These are phyloP conservation scores for Eucalyptus erythrocorys DNA, from an alignment of 345 rosid genomes.

Conservation along the genomic window DNA sequence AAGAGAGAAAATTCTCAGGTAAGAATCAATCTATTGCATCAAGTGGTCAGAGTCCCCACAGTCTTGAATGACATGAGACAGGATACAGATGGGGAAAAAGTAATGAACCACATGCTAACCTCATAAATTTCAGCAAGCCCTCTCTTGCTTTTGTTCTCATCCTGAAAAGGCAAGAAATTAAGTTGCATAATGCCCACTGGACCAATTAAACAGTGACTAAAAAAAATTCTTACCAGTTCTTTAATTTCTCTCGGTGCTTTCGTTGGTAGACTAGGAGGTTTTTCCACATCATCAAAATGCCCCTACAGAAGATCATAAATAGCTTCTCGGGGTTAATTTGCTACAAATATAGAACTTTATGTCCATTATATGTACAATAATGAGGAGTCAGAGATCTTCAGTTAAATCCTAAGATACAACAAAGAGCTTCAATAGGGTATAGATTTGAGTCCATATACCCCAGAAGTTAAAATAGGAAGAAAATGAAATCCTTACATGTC, in stretches of 20 bases:
- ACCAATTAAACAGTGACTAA: neutral
- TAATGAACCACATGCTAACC: conserved; percentile 30
- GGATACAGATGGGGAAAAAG: neutral
- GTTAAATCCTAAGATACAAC: neutral
- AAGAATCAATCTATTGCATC: neutral
- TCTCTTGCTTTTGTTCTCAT: conserved; percentile 87
- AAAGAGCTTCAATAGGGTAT: neutral
- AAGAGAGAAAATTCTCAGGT: neutral
- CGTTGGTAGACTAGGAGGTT: conserved; percentile 34
- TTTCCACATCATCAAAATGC: conserved; percentile 60
- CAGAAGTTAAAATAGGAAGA: neutral
- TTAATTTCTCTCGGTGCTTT: conserved; percentile 59
- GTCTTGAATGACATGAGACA: neutral
- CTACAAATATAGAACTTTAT: neutral
- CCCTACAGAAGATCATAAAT: conserved; percentile 29
- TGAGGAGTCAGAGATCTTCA: neutral
- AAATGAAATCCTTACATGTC: neutral
- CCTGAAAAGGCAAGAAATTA: conserved; percentile 31
- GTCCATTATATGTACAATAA: neutral
- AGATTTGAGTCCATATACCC: neutral
- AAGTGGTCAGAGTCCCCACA: neutral
- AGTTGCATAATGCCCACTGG: neutral
- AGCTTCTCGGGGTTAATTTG: neutral
- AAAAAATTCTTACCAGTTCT: conserved; percentile 44
- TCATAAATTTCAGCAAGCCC: conserved; percentile 96